Evolutionary conservation across 2,329 filamentous ascomycete genomes (phyloP), one percentile per base, ranked within the genome.

Genomic region (Aspergillus brasiliensis): DNA sequence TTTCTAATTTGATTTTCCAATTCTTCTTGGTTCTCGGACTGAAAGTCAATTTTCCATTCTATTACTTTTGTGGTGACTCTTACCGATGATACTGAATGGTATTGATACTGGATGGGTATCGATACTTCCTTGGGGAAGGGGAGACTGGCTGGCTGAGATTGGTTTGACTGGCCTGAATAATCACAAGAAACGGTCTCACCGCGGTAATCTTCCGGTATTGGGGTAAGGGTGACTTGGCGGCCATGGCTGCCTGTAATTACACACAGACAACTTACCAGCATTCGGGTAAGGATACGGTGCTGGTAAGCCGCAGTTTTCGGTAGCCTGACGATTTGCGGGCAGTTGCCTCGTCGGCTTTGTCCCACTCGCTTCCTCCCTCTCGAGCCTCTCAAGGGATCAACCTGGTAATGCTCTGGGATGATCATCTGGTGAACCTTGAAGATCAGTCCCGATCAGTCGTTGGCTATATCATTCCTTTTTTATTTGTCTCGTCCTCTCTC

Each of bases 391-490:
- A n/a, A 49, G 28, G 25, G 46, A 49, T 28, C 46, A 49, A 28
- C 46, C 46, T 49, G 46, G 46, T 28, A 49, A 48, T 25, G 21
- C 21, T 34, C 44, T n/a, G 21, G 25, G 44, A 15, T 48, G 44
- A 48, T 48, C 44, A 48, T 13, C 44, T 28, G 23, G 21, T 34
- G 44, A 15, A 15, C 37, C 37, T 25, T 25, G 37, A 54, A 42
- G 17, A 56, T 56, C 40, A 42, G 48, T 40, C 42, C 42, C 46
- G n/a, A 49, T 49, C 46, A 49, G 46, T 49, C 46, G 3, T 34
- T 34, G 31, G n/a, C 15, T 49, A 28, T 28, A 49, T 49, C 27
- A 17, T 31, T 49, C 27, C n/a, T 17, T 48, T 15, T 8, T n/a
- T 3, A 48, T 25, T 5, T 34, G 3, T 15, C 4, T 13, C 5